Base-by-base conservation (phyloP, 805 yeast genomes). In the Candida suzukii region DNA sequence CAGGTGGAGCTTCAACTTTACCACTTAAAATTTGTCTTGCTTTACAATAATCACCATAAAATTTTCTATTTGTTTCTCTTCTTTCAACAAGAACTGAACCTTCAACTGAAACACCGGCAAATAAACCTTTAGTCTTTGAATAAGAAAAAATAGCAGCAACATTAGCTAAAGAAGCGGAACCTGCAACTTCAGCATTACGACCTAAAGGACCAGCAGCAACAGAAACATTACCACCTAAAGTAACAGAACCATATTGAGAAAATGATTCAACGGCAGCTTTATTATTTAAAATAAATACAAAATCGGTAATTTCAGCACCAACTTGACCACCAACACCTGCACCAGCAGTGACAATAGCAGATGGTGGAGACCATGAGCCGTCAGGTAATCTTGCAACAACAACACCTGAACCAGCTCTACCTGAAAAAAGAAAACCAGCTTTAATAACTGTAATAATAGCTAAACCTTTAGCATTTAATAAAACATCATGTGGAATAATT, bases 281-380 rank as follows among this genome's bases (percentile, higher is more conserved):
- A 13, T 85, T 78, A 66, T 93, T 91, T 49, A 91, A 73, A 45
- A 93, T 90, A 60, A 91, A 91, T 24, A 91, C 96, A 57, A 91
- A 91, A 67, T 91, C 98, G 2, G 99, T 91, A 54, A 91, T 68
- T 60, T 91, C 99, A 9, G 96, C 90, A 33, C 99, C 99, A 49
- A 93, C 77, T 67, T 88, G 95, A 35, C 99, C 99, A 45, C 99
- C 99, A 7, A 93, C 97, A 56, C 99, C 98, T 4, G 97, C 98
- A 53, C 98, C 99, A 3, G 95, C 98, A 19, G 97, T 86, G 40
- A 79, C 82, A 49, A 93, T 83, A 10, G 97, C 99, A 2, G 95
- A 82, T 1, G 99, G 99, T 3, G 97, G 95, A 13, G 97, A 88
- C 99, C 99, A 91, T 0, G 84, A 64, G 1, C 97, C 98, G 63